Percentiles rank a stretch among this genome's conserved stretches.
These are phyloP conservation scores for Mrakia blollopis DNA, from an alignment of 768 basidiomycete species.

Conservation along the genomic window DNA sequence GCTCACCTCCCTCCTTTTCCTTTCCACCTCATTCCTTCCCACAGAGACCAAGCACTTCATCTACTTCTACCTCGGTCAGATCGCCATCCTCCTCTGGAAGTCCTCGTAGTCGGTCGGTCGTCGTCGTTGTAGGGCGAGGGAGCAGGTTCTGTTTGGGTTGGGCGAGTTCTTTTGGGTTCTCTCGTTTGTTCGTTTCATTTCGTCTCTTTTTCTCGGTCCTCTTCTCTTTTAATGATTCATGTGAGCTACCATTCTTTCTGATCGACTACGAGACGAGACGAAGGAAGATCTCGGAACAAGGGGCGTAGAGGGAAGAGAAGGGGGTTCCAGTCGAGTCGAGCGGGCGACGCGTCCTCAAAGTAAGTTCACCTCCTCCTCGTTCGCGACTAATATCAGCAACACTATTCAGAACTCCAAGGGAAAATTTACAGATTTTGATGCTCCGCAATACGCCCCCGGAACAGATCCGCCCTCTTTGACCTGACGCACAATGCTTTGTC, in stretches of 20 bases:
- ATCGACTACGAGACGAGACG: no score
- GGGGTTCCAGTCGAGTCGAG: no score
- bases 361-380: no score
- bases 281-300: no score
- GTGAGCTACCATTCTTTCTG: neutral
- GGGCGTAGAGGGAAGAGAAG: no score
- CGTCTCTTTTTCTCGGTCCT: neutral
- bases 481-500: neutral
- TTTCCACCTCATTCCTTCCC: conserved; percentile 16
- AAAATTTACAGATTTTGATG: no score
- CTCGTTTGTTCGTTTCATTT: neutral
- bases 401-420: no score
- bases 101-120: conserved; percentile 36
- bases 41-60: conserved; percentile 97
- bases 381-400: no score
- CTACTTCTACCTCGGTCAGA: conserved; percentile 91
- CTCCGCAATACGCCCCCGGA: no score
- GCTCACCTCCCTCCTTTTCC: conserved; percentile 1
- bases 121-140: neutral
- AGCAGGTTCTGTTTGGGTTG: no score
- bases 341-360: no score
- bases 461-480: no score
- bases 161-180: neutral
- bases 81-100: conserved; percentile 69
- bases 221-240: neutral